Conservation (phyloP, 2,329 filamentous ascomycete genomes). For the Chrysoporthe cubensis region DNA sequence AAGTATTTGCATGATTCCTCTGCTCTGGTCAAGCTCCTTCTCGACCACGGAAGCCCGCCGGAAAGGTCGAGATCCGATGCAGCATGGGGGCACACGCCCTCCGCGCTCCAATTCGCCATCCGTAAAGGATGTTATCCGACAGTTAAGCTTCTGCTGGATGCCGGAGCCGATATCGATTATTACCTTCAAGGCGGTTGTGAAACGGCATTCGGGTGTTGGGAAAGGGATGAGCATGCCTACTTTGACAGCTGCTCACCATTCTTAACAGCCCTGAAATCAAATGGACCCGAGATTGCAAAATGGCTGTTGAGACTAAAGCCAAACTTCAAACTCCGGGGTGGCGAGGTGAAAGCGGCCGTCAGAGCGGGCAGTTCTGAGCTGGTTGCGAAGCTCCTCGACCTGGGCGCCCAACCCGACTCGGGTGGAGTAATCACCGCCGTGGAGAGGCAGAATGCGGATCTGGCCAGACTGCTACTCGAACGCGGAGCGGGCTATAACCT, state of each 20-base stretch:
- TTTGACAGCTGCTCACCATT: neutral
- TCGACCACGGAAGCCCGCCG: neutral
- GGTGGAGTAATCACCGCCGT: neutral
- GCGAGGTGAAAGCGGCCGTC: neutral
- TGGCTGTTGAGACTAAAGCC: neutral
- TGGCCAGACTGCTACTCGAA: neutral
- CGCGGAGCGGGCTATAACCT: too few species aligned
- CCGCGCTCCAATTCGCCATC: neutral
- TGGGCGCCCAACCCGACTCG: neutral
- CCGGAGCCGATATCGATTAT: slow-evolving; percentile 2
- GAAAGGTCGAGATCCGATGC: neutral
- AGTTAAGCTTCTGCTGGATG: neutral
- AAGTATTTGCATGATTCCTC: too few species aligned
- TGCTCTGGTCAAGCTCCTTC: neutral
- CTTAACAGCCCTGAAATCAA: neutral
- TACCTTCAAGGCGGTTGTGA: too few species aligned
- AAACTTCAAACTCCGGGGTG: neutral
- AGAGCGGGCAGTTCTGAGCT: neutral
- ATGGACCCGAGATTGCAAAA: neutral
- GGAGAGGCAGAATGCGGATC: fast-evolving
- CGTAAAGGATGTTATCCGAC: fast-evolving
- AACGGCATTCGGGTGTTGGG: neutral
- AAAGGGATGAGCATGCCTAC: too few species aligned
- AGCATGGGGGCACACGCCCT: fast-evolving
- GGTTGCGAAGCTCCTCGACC: neutral